Evolutionary conservation across 139 green algal species (phyloP), one percentile per base, ranked within the genome.

Genomic region (Nannochloris sp.): DNA sequence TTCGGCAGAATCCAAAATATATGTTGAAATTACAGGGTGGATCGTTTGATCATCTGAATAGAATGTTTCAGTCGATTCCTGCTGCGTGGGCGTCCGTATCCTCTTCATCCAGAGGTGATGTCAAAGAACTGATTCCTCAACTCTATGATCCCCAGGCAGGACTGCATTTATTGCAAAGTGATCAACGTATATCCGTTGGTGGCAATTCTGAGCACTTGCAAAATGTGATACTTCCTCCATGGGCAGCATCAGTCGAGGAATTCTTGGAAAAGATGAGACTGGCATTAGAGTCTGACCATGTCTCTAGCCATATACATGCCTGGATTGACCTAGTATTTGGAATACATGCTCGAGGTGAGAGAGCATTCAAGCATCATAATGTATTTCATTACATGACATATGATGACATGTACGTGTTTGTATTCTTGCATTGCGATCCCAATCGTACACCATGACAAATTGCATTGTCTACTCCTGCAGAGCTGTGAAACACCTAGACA

Each of bases 251-350:
- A 31, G 40, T 74, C 0, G 29, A 61, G 2, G 70, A 84, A 48
- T 81, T 85, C 30, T 46, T 84, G 31, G 48, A 37, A 31, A 77
- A 76, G 61, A 73, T 81, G 46, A 44, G 61, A 12, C 63, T 65
- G 13, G 81, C 81, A 5, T 75, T 87, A 44, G 86, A 93, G 69
- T 78, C 70, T 46, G 68, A 79, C 11, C 60, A 76, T 46, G 85
- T 90, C 25, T 81, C 67, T 23, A 53, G 61, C 14, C 66, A 74
- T 62, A 63, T 90, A 55, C 83, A 90, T 40, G 58, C 76, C 43
- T 90, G 85, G 85, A 78, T 92, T 16, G 79, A 92, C 70, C 76
- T 92, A 0, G 73, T 89, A 31, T 92, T 92, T 75, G 85, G 85
- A 60, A 59, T 50, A 31, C 59, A 66, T 56, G 20, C 36, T 16